Evolutionary conservation across 139 green algal genomes (phyloP).

Genomic region (Chlamydomonas sp.): DNA sequence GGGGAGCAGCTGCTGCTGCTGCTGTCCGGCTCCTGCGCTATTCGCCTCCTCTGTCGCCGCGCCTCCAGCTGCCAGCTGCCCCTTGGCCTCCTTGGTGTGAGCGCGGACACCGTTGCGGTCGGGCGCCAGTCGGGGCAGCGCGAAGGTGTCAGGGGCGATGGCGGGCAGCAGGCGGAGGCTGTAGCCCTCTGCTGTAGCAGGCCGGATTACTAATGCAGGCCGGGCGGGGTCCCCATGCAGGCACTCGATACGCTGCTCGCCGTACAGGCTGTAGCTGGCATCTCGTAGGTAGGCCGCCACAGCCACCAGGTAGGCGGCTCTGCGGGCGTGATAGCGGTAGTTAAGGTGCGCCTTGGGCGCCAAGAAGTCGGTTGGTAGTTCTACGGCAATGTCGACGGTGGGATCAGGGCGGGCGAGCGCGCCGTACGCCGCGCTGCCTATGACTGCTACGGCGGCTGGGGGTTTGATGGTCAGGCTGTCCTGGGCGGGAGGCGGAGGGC

Average conservation of each 20-base stretch:
- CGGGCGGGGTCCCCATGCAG: conserved; percentile 59
- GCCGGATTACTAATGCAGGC: conserved; percentile 63
- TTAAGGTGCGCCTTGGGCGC: conserved; percentile 81
- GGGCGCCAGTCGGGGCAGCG: conserved; percentile 63
- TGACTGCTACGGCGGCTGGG: conserved; percentile 28
- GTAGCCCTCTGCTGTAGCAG: conserved; percentile 29
- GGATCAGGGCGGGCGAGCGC: conserved; percentile 12
- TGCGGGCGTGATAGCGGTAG: conserved; percentile 79
- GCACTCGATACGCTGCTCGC: conserved; percentile 44
- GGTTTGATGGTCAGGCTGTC: conserved; percentile 48
- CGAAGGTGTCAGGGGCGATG: conserved; percentile 46
- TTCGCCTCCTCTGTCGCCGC: neutral
- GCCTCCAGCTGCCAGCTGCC: neutral
- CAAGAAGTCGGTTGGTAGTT: conserved; percentile 72
- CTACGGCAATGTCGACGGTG: conserved; percentile 71
- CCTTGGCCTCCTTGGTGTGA: conserved; percentile 8
- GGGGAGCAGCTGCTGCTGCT: conserved; percentile 42
- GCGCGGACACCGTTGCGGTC: conserved; percentile 50
- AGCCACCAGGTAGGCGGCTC: conserved; percentile 69
- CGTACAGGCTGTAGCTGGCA: conserved; percentile 25
- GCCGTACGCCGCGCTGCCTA: conserved; percentile 57
- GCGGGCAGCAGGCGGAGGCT: conserved; percentile 57
- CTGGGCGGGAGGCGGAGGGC: conserved; percentile 6
- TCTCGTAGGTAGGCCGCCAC: conserved; percentile 49
- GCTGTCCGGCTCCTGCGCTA: conserved; percentile 24